Evolutionary conservation across 1,139 yeast genomes (phyloP).

Genomic region (Suhomyces yuchorum): DNA sequence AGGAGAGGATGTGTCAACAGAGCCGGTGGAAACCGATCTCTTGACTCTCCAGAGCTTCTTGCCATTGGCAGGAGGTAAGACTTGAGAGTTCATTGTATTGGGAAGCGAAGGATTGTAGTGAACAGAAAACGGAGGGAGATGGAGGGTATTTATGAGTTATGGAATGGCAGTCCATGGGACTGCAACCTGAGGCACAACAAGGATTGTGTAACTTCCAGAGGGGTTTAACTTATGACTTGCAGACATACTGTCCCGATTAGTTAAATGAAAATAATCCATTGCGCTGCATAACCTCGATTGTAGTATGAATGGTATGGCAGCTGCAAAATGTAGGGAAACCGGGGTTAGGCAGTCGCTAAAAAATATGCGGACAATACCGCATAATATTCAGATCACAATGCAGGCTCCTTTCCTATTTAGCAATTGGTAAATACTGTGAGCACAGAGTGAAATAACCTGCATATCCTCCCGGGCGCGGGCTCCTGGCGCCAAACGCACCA

Average conservation of each 20-base stretch:
- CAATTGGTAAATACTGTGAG: conserved; percentile 10
- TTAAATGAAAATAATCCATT: conserved; percentile 11
- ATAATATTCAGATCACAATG: conserved; percentile 5
- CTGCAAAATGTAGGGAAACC: conserved; percentile 10
- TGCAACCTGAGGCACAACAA: not conserved
- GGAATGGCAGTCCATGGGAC: not conserved
- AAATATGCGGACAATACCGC: conserved; percentile 9
- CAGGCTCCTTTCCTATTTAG: conserved; percentile 9
- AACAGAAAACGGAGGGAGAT: conserved; percentile 2
- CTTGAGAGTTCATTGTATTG: conserved; percentile 18
- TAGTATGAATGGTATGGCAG: conserved; percentile 4
- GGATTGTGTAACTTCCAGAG: conserved; percentile 11
- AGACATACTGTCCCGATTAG: conserved; percentile 11
- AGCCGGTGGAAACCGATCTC: conserved; percentile 27
- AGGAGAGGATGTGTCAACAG: conserved; percentile 14
- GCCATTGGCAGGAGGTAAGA: conserved; percentile 50
- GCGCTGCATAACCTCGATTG: conserved; percentile 7
- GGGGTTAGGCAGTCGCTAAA: conserved; percentile 2
- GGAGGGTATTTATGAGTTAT: conserved; percentile 11
- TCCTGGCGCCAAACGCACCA: conserved; percentile 1
- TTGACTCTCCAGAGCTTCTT: conserved; percentile 53
- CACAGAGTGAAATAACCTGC: conserved; percentile 1
- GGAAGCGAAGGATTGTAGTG: not conserved
- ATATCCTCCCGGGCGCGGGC: conserved; percentile 1
- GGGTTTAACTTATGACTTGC: conserved; percentile 10